Evolutionary conservation across 2,329 filamentous ascomycete genomes (phyloP), one percentile per base, ranked within the genome.

Genomic region (Tolypocladium pustulatum): DNA sequence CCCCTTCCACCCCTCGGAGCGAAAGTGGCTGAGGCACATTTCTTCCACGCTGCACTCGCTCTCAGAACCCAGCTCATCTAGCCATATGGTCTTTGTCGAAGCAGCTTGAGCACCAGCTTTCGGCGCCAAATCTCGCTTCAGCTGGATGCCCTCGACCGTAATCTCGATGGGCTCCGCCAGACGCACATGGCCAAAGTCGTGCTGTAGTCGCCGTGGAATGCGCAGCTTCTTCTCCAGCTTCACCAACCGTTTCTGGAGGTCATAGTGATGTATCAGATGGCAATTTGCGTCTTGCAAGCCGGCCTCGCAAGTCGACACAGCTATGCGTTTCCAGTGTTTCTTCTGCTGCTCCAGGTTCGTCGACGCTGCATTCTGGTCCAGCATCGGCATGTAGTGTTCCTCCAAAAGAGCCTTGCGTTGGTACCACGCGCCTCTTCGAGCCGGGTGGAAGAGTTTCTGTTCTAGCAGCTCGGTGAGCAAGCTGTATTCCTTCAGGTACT

Each of bases 361-460:
- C 6, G 71, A 72, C 2, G 65, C 64, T 0, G 73, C 71, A 2
- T 71, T 71, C 0, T 81, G 75, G 36, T 77, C 79, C 7, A 89
- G 69, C 5, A 80, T 77, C 67, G 85, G 81, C 89, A 97, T 92
- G 71, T 99, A 97, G 69, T 95, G 91, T 70, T 99, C 94, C 75
- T 99, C 94, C 2, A 99, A 73, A 1, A 99, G 76, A 1, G 93
- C 94, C 73, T 95, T 96, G 25, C 94, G 89, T 68, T 97, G 92
- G 69, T 97, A 97, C 94, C 94, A 99, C 0, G 86, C 84, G 0
- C 94, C 94, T 49, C 94, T 84, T 34, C 92, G 83, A 1, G 91
- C 85, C 51, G 89, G 80, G 66, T 97, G 92, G 66, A 97, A 97
- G 0, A 97, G 79, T 5, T 82, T 82, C 69, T 99, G 94, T 4